These are phyloP conservation scores for Nakazawaea populi DNA, from an alignment of 805 yeast species.

Conservation along the genomic window DNA sequence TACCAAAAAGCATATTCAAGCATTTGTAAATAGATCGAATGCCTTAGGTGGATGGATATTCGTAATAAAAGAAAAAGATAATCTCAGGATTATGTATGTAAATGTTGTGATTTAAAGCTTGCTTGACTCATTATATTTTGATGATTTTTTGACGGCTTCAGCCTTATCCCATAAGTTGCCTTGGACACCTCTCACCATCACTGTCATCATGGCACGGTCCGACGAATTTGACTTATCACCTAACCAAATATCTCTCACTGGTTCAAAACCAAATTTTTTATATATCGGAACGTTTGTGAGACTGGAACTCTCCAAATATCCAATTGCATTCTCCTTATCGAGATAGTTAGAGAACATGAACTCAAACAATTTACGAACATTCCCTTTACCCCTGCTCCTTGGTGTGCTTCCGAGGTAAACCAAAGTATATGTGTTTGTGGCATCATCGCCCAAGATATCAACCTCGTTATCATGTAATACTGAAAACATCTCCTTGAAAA, in stretches of 20 bases:
- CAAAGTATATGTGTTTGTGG: slow-evolving; percentile 27
- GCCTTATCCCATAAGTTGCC: slow-evolving; percentile 24
- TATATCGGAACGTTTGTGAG: slow-evolving; percentile 45
- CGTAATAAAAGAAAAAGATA: too few relatives aligned
- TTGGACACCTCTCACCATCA: slow-evolving; percentile 30
- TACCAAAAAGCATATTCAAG: neutral
- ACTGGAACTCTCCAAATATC: slow-evolving; percentile 47
- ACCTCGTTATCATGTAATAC: slow-evolving; percentile 43
- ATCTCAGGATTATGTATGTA: too few relatives aligned
- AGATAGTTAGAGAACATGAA: slow-evolving; percentile 40
- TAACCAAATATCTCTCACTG: slow-evolving; percentile 41
- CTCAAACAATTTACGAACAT: slow-evolving; percentile 43
- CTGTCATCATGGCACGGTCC: slow-evolving; percentile 31
- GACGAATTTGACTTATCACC: slow-evolving; percentile 20
- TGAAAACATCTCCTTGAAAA: slow-evolving; percentile 45
- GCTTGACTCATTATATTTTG: neutral
- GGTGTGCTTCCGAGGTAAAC: slow-evolving; percentile 30
- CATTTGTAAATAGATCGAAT: neutral
- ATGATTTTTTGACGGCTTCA: slow-evolving; percentile 16
- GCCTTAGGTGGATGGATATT: too few relatives aligned
- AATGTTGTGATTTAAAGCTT: too few relatives aligned
- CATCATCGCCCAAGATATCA: slow-evolving; percentile 36
- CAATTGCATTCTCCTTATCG: slow-evolving; percentile 32
- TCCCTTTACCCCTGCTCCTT: slow-evolving; percentile 51
- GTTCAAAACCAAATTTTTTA: slow-evolving; percentile 43